Base-by-base conservation (phyloP, 495 filamentous ascomycete species). In the Venustampulla echinocandica region DNA sequence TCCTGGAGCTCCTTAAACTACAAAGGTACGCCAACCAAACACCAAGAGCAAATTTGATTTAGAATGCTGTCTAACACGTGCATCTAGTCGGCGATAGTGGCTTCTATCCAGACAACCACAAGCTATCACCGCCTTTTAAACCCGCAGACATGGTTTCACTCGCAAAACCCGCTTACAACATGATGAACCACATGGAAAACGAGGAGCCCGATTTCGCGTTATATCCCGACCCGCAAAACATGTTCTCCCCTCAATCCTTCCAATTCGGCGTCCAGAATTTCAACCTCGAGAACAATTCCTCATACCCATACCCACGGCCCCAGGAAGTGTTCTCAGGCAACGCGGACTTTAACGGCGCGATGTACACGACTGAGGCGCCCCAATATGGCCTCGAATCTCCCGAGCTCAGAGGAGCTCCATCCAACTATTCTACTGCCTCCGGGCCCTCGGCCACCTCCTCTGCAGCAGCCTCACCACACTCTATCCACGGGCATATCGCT, bases 371-470 rank as follows among this genome's bases (percentile, higher is more conserved):
- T 10, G 52, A 54, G 15, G 38, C 47, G 17, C 46, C 53, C 34
- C 52, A 54, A 15, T 55, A 59, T 22, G 10, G 41, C 19, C 13
- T 59, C 2, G 47, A 56, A 17, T 56, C 56, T 14, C 53, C 61
- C 15, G 71, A 76, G 23, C 46, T 74, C 59, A 50, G 75, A 70
- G 49, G 70, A 49, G 59, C 73, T 55, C 54, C 67, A 65, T 71
- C 73, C 55, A 67, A 73, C 71, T 61, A 89, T 38, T 88, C 84
- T 13, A 85, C 82, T 44, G 81, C 83, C 20, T 92, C 87, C 2
- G 82, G 75, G 1, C 76, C 80, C 11, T 90, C 85, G 11, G 80
- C 82, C 10, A 74, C 85, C 13, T 92, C 89, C 1, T 94, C 89
- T 3, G 75, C 80, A 24, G 82, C 86, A 55, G 85, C 82, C 24